phyloP scores from a whole-genome alignment of 768 basidiomycete species.

The Trametes cinnabarina region DNA sequence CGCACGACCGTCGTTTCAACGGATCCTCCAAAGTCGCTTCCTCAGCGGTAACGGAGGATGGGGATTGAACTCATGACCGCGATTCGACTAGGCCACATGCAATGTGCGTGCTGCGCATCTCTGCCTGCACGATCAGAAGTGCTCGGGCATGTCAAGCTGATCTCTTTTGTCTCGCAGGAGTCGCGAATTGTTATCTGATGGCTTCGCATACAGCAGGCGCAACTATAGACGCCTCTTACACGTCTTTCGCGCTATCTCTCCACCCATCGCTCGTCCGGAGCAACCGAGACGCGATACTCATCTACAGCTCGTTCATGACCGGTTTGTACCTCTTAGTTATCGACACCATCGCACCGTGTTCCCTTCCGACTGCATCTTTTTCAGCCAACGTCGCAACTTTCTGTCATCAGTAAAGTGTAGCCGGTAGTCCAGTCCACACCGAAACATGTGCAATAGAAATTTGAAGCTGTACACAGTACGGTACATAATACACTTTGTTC shows the following conservation, averaged over 20 bases:
- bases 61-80: conserved; percentile 38
- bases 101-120: conserved; percentile 20
- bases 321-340: conserved; percentile 18
- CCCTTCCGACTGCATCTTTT: conserved; percentile 10
- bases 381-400: not conserved
- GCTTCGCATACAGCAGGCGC: conserved; percentile 18
- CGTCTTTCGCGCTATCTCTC: conserved; percentile 19
- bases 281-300: conserved; percentile 16
- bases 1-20: conserved; percentile 84
- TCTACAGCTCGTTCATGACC: conserved; percentile 17
- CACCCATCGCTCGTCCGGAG: conserved; percentile 13
- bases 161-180: conserved; percentile 15
- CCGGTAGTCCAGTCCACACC: conserved; percentile 2
- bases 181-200: conserved; percentile 26
- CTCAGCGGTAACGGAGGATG: conserved; percentile 77
- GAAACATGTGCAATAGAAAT: conserved; percentile 18
- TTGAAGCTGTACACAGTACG: conserved; percentile 9
- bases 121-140: conserved; percentile 16
- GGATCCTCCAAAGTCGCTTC: conserved; percentile 77
- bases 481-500: not conserved
- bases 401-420: conserved; percentile 16
- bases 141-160: conserved; percentile 13
- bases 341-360: conserved; percentile 16
- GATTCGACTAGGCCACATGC: conserved; percentile 7
- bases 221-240: conserved; percentile 7